phyloP scores from a whole-genome alignment of 2,329 filamentous ascomycete genomes.

The Fusarium pseudocircinatum region DNA sequence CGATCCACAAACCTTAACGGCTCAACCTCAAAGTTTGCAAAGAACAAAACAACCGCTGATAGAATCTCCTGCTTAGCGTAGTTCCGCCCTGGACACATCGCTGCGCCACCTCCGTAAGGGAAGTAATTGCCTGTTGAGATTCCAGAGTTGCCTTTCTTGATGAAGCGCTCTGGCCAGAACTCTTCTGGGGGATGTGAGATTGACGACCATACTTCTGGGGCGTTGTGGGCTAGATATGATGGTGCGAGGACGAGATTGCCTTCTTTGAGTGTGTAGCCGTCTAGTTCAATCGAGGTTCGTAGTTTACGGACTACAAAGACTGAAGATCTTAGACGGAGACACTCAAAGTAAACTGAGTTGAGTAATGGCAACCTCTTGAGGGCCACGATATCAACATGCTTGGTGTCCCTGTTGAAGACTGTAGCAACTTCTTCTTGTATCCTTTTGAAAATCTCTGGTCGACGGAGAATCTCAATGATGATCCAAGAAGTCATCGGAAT shows the following conservation, averaged over 20 bases:
- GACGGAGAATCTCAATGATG: conserved; percentile 34
- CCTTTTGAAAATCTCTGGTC: conserved; percentile 28
- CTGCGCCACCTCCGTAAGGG: conserved; percentile 40
- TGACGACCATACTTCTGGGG: conserved; percentile 29
- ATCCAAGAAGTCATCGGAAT: conserved; percentile 40
- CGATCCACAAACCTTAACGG: conserved; percentile 23
- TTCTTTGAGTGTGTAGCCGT: conserved; percentile 35
- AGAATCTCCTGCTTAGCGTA: conserved; percentile 44
- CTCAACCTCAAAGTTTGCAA: conserved; percentile 33
- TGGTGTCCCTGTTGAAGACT: conserved; percentile 3
- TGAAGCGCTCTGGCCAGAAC: conserved; percentile 39
- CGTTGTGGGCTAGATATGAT: conserved; percentile 37
- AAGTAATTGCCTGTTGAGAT: conserved; percentile 37
- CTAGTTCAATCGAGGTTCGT: conserved; percentile 33
- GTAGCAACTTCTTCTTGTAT: conserved; percentile 24
- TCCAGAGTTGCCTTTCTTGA: conserved; percentile 20
- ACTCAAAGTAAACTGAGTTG: conserved; percentile 37
- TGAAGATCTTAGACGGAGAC: conserved; percentile 34
- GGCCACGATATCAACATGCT: conserved; percentile 16
- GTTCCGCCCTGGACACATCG: conserved; percentile 42
- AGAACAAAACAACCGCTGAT: conserved; percentile 29
- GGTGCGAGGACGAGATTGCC: conserved; percentile 37
- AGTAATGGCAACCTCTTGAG: conserved; percentile 31
- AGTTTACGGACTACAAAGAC: conserved; percentile 38
- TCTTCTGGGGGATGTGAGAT: conserved; percentile 23